phyloP scores from a whole-genome alignment of 2,329 filamentous ascomycete genomes.

The Fusarium cicatricum region DNA sequence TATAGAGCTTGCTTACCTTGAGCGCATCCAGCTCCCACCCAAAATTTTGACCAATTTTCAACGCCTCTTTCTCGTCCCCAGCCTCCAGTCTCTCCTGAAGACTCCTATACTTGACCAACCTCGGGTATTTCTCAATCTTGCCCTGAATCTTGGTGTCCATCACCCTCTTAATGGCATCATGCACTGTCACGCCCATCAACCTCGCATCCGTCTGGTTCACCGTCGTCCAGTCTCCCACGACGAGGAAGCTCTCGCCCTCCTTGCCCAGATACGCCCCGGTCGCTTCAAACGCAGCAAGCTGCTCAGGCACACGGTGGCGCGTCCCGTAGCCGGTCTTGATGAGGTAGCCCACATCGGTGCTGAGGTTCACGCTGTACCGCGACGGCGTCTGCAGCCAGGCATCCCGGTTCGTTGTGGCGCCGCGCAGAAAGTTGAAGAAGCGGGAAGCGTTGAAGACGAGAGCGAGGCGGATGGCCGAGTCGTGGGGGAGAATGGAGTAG shows the following conservation, averaged over 20 bases:
- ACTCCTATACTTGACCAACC: conserved; percentile 52
- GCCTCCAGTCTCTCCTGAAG: conserved; percentile 50
- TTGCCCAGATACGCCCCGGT: conserved; percentile 46
- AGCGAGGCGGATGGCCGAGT: conserved; percentile 46
- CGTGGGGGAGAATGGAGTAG: conserved; percentile 45
- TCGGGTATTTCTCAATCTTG: conserved; percentile 42
- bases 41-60: conserved; percentile 48
- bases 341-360: conserved; percentile 58
- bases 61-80: conserved; percentile 50
- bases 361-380: conserved; percentile 54
- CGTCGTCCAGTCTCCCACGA: conserved; percentile 61
- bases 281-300: conserved; percentile 54
- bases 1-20: conserved; percentile 51
- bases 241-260: conserved; percentile 54
- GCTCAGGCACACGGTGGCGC: conserved; percentile 55
- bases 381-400: conserved; percentile 51
- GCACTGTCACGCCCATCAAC: conserved; percentile 47
- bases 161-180: conserved; percentile 53
- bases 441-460: conserved; percentile 47
- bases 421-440: conserved; percentile 44
- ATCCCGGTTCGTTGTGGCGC: conserved; percentile 45
- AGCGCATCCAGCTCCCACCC: conserved; percentile 61
- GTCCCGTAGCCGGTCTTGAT: conserved; percentile 67
- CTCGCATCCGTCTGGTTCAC: conserved; percentile 45
- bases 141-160: conserved; percentile 44